Percentiles rank a stretch among this genome's conserved stretches.
phyloP scores from a whole-genome alignment of 1,284 basidiomycete genomes.

The Sparassis latifolia region DNA sequence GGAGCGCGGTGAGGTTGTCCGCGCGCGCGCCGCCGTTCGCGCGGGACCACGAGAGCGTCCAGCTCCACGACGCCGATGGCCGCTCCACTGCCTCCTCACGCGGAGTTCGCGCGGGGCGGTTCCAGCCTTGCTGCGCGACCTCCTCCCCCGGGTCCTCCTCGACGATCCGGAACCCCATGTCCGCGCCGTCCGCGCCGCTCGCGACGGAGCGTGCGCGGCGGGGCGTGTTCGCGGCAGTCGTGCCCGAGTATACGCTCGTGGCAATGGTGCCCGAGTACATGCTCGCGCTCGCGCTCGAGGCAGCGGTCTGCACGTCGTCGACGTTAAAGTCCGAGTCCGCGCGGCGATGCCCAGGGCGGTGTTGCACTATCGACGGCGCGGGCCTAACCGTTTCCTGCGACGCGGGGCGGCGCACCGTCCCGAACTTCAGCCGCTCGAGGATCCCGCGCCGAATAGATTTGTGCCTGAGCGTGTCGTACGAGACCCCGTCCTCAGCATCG shows the following conservation, averaged over 20 bases:
- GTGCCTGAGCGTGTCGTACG: conserved; percentile 23
- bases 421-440: conserved; percentile 24
- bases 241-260: not conserved
- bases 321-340: conserved; percentile 20
- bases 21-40: conserved; percentile 6
- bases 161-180: conserved; percentile 27
- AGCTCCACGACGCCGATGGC: conserved; percentile 6
- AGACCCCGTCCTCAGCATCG: conserved; percentile 12
- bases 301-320: conserved; percentile 8
- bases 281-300: not conserved
- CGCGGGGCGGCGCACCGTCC: conserved; percentile 11
- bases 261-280: not conserved
- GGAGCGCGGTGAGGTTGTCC: conserved; percentile 27
- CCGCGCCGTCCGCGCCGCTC: not conserved
- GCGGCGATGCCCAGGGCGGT: conserved; percentile 16
- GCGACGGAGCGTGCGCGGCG: conserved; percentile 3
- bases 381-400: conserved; percentile 2
- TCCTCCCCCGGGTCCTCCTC: conserved; percentile 23
- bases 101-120: conserved; percentile 3
- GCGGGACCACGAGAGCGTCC: conserved; percentile 20
- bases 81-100: conserved; percentile 1
- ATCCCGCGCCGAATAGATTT: conserved; percentile 28
- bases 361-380: conserved; percentile 1
- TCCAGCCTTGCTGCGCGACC: not conserved
- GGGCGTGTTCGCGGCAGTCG: not conserved